These are phyloP conservation scores for Xylaria cubensis DNA, from an alignment of 495 filamentous ascomycete genomes.

Conservation along the genomic window DNA sequence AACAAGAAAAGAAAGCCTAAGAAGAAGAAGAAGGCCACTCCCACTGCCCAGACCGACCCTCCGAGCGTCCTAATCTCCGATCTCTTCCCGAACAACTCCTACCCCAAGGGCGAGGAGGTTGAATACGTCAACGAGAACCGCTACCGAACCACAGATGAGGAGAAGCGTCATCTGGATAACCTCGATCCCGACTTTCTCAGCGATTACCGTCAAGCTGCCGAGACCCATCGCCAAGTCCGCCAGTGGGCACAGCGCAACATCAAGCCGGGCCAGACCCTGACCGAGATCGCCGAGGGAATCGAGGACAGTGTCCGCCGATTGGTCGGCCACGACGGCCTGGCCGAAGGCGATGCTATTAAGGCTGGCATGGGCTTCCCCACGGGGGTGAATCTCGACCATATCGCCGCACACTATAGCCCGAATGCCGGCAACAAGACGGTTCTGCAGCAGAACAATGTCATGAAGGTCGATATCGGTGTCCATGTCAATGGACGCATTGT, in stretches of 20 bases:
- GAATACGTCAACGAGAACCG: conserved; percentile 78
- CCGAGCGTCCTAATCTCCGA: conserved; percentile 76
- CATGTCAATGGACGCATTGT: conserved; percentile 92
- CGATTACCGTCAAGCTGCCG: conserved; percentile 87
- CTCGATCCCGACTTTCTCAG: conserved; percentile 83
- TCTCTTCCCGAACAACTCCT: conserved; percentile 76
- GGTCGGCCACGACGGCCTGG: conserved; percentile 76
- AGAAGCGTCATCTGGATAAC: conserved; percentile 84
- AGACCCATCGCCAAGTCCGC: conserved; percentile 87
- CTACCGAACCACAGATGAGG: conserved; percentile 83
- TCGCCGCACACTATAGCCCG: conserved; percentile 87
- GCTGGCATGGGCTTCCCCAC: conserved; percentile 91
- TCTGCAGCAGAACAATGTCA: conserved; percentile 80
- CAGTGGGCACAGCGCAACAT: conserved; percentile 80
- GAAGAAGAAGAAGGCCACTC: conserved; percentile 74
- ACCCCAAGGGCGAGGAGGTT: conserved; percentile 81
- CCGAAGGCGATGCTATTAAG: conserved; percentile 77
- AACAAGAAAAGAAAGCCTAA: conserved; percentile 88
- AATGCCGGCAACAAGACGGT: conserved; percentile 91
- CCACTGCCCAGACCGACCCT: conserved; percentile 77
- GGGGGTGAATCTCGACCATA: conserved; percentile 85
- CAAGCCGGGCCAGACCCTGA: conserved; percentile 81
- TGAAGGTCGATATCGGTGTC: conserved; percentile 93
- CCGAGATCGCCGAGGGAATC: conserved; percentile 83
- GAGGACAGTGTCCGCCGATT: conserved; percentile 84